Percentiles rank a stretch among this genome's conserved stretches.
phyloP scores from a whole-genome alignment of 108 stramenopile genomes.

The Nitzschia palea region DNA sequence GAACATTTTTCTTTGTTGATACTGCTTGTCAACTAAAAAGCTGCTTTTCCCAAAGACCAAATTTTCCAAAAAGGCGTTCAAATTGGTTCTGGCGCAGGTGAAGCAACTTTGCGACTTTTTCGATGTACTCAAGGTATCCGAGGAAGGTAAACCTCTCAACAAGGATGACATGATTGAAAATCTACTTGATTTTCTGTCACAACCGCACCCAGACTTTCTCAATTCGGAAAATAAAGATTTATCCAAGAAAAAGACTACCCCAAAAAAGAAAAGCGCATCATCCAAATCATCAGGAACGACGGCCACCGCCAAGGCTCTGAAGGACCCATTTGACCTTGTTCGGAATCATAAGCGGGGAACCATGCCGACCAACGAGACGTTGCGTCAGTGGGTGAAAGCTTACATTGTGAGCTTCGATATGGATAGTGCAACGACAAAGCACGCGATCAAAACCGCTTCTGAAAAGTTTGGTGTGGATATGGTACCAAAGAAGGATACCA shows the following conservation, averaged over 20 bases:
- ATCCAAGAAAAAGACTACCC: constrained; percentile 16
- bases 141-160: constrained; percentile 28
- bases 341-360: constrained; percentile 23
- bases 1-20: too few relatives aligned
- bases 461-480: constrained; percentile 50
- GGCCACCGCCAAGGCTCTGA: background rate
- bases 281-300: background rate
- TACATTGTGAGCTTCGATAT: constrained; percentile 46
- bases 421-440: constrained; percentile 46
- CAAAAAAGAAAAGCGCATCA: constrained; percentile 8
- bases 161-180: constrained; percentile 48
- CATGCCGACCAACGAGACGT: constrained; percentile 30
- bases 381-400: constrained; percentile 43
- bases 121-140: constrained; percentile 12
- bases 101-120: constrained; percentile 45
- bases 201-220: constrained; percentile 28
- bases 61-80: constrained; percentile 36
- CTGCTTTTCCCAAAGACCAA: constrained; percentile 31
- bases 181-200: constrained; percentile 46
- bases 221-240: constrained; percentile 8
- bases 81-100: constrained; percentile 34
- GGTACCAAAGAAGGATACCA: constrained; percentile 22
- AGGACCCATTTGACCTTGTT: constrained; percentile 7
- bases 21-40: background rate
- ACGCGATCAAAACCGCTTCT: constrained; percentile 40